Percentiles rank a stretch among this genome's conserved stretches.
These are phyloP conservation scores for Stromatinia cepivora DNA, from an alignment of 2,329 filamentous ascomycete genomes.

Conservation along the genomic window DNA sequence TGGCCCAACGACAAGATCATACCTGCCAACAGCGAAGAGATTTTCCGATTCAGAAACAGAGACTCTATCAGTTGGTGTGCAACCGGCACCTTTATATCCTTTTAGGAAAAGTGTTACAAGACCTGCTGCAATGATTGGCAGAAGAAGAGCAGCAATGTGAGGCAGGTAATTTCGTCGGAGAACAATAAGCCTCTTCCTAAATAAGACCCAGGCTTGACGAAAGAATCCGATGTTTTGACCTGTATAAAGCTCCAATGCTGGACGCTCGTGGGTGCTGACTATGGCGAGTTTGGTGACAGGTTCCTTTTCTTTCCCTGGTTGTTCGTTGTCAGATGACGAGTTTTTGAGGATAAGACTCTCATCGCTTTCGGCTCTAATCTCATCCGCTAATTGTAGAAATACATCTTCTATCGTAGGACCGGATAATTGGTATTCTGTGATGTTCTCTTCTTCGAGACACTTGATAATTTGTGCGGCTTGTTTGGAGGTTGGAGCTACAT, in stretches of 20 bases:
- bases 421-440: slow-evolving; percentile 79
- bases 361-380: slow-evolving; percentile 59
- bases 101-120: slow-evolving; percentile 76
- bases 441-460: slow-evolving; percentile 62
- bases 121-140: slow-evolving; percentile 78
- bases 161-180: slow-evolving; percentile 77
- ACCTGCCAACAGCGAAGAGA: slow-evolving; percentile 29
- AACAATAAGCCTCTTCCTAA: slow-evolving; percentile 75
- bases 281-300: slow-evolving; percentile 24
- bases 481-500: slow-evolving; percentile 67
- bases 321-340: slow-evolving; percentile 22
- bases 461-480: slow-evolving; percentile 72
- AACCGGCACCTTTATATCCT: slow-evolving; percentile 53
- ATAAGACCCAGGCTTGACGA: slow-evolving; percentile 71
- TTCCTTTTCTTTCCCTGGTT: slow-evolving; percentile 36
- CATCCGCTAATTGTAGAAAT: slow-evolving; percentile 82
- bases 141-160: slow-evolving; percentile 69
- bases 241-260: slow-evolving; percentile 58
- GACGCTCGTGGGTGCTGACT: slow-evolving; percentile 21
- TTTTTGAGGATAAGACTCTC: slow-evolving; percentile 26
- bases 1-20: slow-evolving; percentile 47
- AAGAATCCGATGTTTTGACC: slow-evolving; percentile 69
- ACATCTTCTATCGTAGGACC: slow-evolving; percentile 93
- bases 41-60: slow-evolving; percentile 43
- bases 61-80: slow-evolving; percentile 51